Conservation (phyloP, 257 asterid species). For the Catharanthus roseus region DNA sequence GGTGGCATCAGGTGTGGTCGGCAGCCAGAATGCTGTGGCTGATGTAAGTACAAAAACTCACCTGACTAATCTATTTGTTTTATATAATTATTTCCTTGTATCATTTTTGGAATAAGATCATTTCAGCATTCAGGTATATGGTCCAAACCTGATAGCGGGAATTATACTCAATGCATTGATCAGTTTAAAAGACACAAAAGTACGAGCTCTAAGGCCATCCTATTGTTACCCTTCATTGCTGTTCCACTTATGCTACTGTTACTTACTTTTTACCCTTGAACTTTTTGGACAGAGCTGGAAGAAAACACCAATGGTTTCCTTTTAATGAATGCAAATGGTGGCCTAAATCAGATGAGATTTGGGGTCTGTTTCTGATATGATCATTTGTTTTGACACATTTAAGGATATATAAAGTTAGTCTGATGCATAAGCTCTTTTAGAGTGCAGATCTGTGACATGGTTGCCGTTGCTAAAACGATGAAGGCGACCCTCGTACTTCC, state of each 20-base stretch:
- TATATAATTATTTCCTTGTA: slow-evolving; percentile 9
- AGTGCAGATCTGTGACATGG: slow-evolving; percentile 99
- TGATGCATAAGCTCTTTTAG: slow-evolving; percentile 64
- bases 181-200: slow-evolving; percentile 66
- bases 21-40: slow-evolving; percentile 29
- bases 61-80: not conserved
- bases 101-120: slow-evolving; percentile 17
- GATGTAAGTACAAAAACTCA: slow-evolving; percentile 43
- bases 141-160: slow-evolving; percentile 78
- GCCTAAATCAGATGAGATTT: slow-evolving; percentile 99
- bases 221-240: not conserved
- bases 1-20: slow-evolving; percentile 50
- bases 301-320: slow-evolving; percentile 72
- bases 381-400: slow-evolving; percentile 15
- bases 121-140: slow-evolving; percentile 77
- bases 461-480: slow-evolving; percentile 89
- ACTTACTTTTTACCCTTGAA: slow-evolving; percentile 5
- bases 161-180: slow-evolving; percentile 75
- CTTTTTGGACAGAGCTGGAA: slow-evolving; percentile 53
- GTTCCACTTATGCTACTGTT: slow-evolving; percentile 10
- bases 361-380: slow-evolving; percentile 77
- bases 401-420: slow-evolving; percentile 27
- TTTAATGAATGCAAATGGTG: slow-evolving; percentile 90
- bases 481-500: slow-evolving; percentile 95
- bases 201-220: slow-evolving; percentile 26